phyloP scores from a whole-genome alignment of 495 filamentous ascomycete species.

The Neurospora tetraspora region DNA sequence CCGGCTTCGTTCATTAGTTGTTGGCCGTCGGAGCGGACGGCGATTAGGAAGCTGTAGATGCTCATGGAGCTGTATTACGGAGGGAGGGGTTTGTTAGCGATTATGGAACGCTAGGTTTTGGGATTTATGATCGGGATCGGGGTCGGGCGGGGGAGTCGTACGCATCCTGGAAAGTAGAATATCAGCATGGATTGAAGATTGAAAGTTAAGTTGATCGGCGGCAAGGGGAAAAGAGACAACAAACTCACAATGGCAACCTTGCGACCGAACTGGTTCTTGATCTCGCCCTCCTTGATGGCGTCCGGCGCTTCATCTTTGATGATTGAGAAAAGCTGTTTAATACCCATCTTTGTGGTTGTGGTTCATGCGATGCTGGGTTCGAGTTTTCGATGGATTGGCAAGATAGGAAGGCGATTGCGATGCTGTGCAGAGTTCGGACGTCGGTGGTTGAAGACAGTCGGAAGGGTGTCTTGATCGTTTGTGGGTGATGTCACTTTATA shows the following conservation, averaged over 20 bases:
- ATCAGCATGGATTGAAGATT: background rate
- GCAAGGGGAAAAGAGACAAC: background rate
- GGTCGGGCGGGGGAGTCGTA: slow-evolving; percentile 34
- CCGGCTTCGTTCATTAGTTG: slow-evolving; percentile 89
- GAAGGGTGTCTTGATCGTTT: background rate
- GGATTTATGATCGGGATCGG: background rate
- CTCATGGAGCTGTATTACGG: slow-evolving; percentile 70
- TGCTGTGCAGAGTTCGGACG: background rate
- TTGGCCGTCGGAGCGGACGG: slow-evolving; percentile 91
- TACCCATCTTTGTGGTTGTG: slow-evolving; percentile 57
- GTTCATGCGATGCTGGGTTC: background rate
- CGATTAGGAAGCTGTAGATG: slow-evolving; percentile 97
- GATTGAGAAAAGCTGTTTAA: slow-evolving; percentile 78
- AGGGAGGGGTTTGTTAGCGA: slow-evolving; percentile 14
- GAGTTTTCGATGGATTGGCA: background rate
- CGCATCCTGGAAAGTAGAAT: slow-evolving; percentile 57
- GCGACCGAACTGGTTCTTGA: slow-evolving; percentile 95
- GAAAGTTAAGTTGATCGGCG: slow-evolving; percentile 3
- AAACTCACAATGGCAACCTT: slow-evolving; percentile 87
- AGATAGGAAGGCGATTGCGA: background rate
- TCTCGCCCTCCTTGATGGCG: slow-evolving; percentile 91
- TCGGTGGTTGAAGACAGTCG: background rate
- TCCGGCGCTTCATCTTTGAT: slow-evolving; percentile 87
- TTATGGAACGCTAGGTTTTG: background rate
- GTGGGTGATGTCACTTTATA: background rate